Percentiles rank a stretch among this genome's conserved stretches.
Evolutionary conservation across 768 basidiomycete genomes (phyloP).

Genomic region (Tricholoma furcatifolium): DNA sequence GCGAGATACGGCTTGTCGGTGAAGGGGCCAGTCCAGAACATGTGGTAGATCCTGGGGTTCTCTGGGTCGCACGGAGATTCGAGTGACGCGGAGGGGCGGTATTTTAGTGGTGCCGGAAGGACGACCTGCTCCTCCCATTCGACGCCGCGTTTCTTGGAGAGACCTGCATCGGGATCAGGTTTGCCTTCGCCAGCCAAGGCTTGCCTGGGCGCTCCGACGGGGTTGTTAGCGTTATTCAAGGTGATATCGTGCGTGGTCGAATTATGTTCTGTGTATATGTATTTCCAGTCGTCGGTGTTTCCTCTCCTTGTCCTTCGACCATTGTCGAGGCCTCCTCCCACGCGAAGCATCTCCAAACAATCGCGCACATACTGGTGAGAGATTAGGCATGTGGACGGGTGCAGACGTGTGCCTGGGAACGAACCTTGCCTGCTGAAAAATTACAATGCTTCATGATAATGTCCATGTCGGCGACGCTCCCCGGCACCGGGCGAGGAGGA

Average conservation of each 20-base stretch:
- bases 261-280: slow-evolving; percentile 58
- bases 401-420: slow-evolving; percentile 4
- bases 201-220: slow-evolving; percentile 22
- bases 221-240: slow-evolving; percentile 18
- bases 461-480: slow-evolving; percentile 88
- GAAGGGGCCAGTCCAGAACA: slow-evolving; percentile 98
- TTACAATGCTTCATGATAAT: slow-evolving; percentile 84
- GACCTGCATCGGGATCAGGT: slow-evolving; percentile 50
- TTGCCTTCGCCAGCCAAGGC: slow-evolving; percentile 24
- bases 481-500: slow-evolving; percentile 79
- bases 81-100: slow-evolving; percentile 40
- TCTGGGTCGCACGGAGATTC: slow-evolving; percentile 63
- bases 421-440: slow-evolving; percentile 70
- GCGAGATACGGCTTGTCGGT: slow-evolving; percentile 97
- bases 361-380: slow-evolving; percentile 83
- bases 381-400: slow-evolving; percentile 1
- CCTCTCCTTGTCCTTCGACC: slow-evolving; percentile 71
- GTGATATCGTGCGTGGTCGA: slow-evolving; percentile 21
- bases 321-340: slow-evolving; percentile 84
- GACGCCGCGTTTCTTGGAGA: slow-evolving; percentile 54
- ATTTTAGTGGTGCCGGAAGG: slow-evolving; percentile 46
- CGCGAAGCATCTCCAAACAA: slow-evolving; percentile 84
- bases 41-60: slow-evolving; percentile 83
- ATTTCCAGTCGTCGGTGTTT: slow-evolving; percentile 73
- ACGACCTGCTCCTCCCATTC: slow-evolving; percentile 56